Base-by-base conservation (phyloP, 768 basidiomycete species). In the Rhizopogon sp. region DNA sequence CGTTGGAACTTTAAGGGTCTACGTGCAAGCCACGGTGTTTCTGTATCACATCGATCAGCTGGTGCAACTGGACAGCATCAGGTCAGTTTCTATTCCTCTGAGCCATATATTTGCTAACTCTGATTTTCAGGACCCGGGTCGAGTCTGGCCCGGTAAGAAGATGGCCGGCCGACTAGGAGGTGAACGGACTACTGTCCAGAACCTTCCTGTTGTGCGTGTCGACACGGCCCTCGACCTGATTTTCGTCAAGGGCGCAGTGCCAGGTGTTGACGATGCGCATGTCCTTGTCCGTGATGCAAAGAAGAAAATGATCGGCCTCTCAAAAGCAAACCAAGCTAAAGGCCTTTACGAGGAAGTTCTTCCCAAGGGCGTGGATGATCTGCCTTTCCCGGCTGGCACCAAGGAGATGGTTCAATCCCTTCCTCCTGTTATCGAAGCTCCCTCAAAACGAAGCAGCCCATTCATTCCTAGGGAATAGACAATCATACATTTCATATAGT, bases 41-140 rank as follows among this genome's bases (percentile, higher is more conserved):
- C 97, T 57, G 67, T 94, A 60, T 92, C 92, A 8, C 97, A 98
- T 77, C 88, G 97, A 66, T 88, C 88, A 8, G 83, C 87, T 25
- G 97, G 97, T 64, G 90, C 94, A 6, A 95, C 90, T 7, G 97
- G 97, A 70, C 89, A 89, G 63, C 92, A 96, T 69, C 96, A 98
- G 78, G 95, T 93, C 60, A 57, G 78, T 69, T 49, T 16, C 40
- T 29, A 45, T 17, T 45, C 17, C 5, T 41, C 37, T 51, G 16
- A n/a, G 31, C 25, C 16, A 17, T 6, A 35, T 16, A 13, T 20
- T 10, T 28, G 4, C 6, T 41, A 47, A 40, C 20, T 20, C 47
- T 64, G 39, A 47, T 56, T 9, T 51, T 14, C 57, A 98, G 94
- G 94, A 97, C 64, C 96, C 97, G 25, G 97, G 97, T 45, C 85